These are phyloP conservation scores for Daldinia childiae DNA, from an alignment of 495 filamentous ascomycete genomes.

Conservation along the genomic window DNA sequence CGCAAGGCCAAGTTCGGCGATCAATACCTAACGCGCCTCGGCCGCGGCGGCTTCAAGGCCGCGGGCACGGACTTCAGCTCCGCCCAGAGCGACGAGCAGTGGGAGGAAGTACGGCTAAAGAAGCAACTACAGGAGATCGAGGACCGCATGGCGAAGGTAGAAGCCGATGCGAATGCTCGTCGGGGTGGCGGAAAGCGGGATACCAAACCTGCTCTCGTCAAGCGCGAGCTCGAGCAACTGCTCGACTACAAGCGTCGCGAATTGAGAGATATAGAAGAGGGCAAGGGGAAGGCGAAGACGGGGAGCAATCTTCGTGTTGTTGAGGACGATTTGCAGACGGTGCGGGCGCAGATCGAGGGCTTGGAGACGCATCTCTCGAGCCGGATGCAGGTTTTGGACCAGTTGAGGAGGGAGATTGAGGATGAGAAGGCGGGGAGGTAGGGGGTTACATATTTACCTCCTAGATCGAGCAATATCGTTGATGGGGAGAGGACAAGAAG, in stretches of 20 bases:
- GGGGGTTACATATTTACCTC: neutral
- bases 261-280: constrained; percentile 77
- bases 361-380: constrained; percentile 71
- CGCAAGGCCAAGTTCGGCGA: constrained; percentile 96
- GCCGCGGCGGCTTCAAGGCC: constrained; percentile 77
- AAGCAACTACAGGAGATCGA: constrained; percentile 91
- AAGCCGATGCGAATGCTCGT: constrained; percentile 66
- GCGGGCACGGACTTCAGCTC: constrained; percentile 83
- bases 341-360: constrained; percentile 78
- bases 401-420: constrained; percentile 68
- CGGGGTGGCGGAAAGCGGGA: constrained; percentile 66
- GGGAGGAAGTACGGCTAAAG: constrained; percentile 96
- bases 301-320: constrained; percentile 70
- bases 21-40: constrained; percentile 90
- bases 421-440: constrained; percentile 66
- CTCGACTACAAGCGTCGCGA: constrained; percentile 79
- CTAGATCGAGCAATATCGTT: neutral
- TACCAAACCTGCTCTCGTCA: constrained; percentile 82
- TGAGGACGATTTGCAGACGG: constrained; percentile 73
- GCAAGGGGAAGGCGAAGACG: constrained; percentile 69
- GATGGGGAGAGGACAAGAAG: neutral
- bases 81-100: constrained; percentile 81
- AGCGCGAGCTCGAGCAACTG: constrained; percentile 90
- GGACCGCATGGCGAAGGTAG: constrained; percentile 79
- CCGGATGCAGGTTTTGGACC: constrained; percentile 66